Evolutionary conservation across 2,329 filamentous ascomycete species (phyloP).

Genomic region (Pyrenophora seminiperda): DNA sequence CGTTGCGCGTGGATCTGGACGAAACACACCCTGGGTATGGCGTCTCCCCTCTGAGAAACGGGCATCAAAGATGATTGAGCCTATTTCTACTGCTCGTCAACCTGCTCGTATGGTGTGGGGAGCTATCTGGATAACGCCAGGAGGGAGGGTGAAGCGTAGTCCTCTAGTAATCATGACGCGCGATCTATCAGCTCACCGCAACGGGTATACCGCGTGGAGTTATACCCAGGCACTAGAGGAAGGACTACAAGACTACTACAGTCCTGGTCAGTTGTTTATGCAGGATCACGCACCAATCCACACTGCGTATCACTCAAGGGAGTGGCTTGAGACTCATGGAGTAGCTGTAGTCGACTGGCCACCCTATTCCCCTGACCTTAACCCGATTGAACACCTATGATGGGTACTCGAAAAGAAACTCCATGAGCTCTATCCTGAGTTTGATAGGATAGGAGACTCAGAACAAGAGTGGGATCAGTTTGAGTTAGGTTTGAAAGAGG

Average conservation of each 20-base stretch:
- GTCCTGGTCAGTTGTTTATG: slow-evolving; percentile 15
- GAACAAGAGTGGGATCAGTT: slow-evolving; percentile 8
- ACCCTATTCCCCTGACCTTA: slow-evolving; percentile 29
- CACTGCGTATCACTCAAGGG: slow-evolving; percentile 8
- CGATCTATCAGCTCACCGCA: neutral
- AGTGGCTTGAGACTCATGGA: too few species aligned
- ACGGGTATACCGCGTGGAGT: slow-evolving; percentile 13
- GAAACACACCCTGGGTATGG: neutral
- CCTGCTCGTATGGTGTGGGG: slow-evolving; percentile 8
- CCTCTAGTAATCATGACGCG: slow-evolving; percentile 16
- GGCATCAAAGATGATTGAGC: neutral
- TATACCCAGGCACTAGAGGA: slow-evolving; percentile 7
- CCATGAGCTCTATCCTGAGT: slow-evolving; percentile 11
- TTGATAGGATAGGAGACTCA: neutral
- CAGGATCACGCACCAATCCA: slow-evolving; percentile 33
- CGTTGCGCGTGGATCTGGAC: slow-evolving; percentile 1
- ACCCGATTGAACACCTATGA: slow-evolving; percentile 31
- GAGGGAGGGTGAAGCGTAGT: slow-evolving; percentile 1
- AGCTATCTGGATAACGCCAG: slow-evolving; percentile 5
- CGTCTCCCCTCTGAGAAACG: slow-evolving; percentile 1
- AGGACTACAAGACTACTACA: slow-evolving; percentile 7
- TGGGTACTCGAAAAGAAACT: slow-evolving; percentile 19
- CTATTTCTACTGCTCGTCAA: neutral
- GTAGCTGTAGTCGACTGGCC: slow-evolving; percentile 23
- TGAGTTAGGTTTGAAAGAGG: neutral